Evolutionary conservation across 2,329 filamentous ascomycete genomes (phyloP).

Genomic region (Clonostachys rhizophaga): DNA sequence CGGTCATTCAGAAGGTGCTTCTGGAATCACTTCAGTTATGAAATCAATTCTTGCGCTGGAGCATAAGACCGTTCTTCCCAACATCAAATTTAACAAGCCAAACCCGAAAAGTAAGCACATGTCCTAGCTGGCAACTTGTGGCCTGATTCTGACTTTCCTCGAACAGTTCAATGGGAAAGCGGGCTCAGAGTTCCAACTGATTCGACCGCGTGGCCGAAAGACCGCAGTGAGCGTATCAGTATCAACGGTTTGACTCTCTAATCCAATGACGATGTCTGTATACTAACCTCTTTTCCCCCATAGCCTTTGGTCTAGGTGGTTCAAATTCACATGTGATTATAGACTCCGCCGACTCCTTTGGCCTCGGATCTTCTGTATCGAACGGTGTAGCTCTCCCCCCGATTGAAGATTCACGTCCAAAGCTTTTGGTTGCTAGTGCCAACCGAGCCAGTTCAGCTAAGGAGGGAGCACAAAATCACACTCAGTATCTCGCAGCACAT

Average conservation of each 20-base stretch:
- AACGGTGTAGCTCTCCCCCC: too few relatives aligned
- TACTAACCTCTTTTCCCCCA: too few relatives aligned
- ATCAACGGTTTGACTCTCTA: slow-evolving; percentile 28
- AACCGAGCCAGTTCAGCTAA: too few relatives aligned
- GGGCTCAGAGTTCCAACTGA: slow-evolving; percentile 14
- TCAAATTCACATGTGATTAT: slow-evolving; percentile 22
- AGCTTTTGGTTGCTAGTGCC: too few relatives aligned
- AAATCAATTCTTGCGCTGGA: slow-evolving; percentile 33
- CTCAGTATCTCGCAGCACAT: background rate
- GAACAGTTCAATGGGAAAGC: too few relatives aligned
- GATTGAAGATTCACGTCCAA: too few relatives aligned
- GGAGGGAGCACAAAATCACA: too few relatives aligned
- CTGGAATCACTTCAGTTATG: slow-evolving; percentile 33
- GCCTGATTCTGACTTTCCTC: too few relatives aligned
- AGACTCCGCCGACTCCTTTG: slow-evolving; percentile 8
- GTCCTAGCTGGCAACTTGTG: too few relatives aligned
- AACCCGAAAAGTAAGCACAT: slow-evolving; percentile 18
- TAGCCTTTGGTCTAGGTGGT: slow-evolving; percentile 19
- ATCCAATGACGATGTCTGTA: slow-evolving; percentile 12
- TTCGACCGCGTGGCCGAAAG: slow-evolving; percentile 13
- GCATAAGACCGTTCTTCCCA: slow-evolving; percentile 31
- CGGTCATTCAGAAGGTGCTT: slow-evolving; percentile 34
- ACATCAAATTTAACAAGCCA: slow-evolving; percentile 29
- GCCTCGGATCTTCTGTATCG: slow-evolving; percentile 3
- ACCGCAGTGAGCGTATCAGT: slow-evolving; percentile 15